Evolutionary conservation across 345 rosid species (phyloP).

Genomic region (Mangifera indica): DNA sequence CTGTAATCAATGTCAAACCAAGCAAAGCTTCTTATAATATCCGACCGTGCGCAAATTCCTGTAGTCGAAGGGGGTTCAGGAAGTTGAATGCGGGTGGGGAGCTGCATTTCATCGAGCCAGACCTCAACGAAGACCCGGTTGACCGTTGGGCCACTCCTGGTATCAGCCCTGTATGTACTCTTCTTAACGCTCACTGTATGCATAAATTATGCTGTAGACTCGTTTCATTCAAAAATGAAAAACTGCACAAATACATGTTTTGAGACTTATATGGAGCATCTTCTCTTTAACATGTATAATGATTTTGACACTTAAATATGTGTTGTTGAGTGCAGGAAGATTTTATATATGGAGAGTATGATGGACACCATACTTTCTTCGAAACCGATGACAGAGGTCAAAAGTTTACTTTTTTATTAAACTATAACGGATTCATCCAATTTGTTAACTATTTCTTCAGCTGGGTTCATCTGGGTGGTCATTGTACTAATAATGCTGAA

Average conservation of each 20-base stretch:
- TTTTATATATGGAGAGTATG: conserved; percentile 69
- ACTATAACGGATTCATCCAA: background rate
- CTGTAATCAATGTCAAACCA: conserved; percentile 12
- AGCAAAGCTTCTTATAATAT: conserved; percentile 16
- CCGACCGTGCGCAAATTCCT: conserved; percentile 19
- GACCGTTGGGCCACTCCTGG: conserved; percentile 70
- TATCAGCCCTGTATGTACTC: conserved; percentile 45
- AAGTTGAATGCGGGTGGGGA: conserved; percentile 49
- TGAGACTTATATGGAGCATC: no score
- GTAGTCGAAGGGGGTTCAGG: conserved; percentile 25
- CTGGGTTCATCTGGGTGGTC: background rate
- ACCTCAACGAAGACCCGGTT: conserved; percentile 77
- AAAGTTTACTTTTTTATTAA: background rate
- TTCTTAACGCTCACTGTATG: background rate
- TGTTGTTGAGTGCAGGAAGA: conserved; percentile 54
- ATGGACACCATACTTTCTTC: conserved; percentile 75
- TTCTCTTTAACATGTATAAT: background rate
- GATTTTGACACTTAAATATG: background rate
- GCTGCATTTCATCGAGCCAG: conserved; percentile 71
- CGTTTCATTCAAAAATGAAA: no score
- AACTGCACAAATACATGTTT: no score
- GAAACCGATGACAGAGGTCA: conserved; percentile 64
- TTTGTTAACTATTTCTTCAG: background rate
- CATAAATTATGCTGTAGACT: no score
- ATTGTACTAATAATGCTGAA: background rate